These are phyloP conservation scores for Pulveroboletus sp. DNA, from an alignment of 768 basidiomycete species.

Conservation along the genomic window DNA sequence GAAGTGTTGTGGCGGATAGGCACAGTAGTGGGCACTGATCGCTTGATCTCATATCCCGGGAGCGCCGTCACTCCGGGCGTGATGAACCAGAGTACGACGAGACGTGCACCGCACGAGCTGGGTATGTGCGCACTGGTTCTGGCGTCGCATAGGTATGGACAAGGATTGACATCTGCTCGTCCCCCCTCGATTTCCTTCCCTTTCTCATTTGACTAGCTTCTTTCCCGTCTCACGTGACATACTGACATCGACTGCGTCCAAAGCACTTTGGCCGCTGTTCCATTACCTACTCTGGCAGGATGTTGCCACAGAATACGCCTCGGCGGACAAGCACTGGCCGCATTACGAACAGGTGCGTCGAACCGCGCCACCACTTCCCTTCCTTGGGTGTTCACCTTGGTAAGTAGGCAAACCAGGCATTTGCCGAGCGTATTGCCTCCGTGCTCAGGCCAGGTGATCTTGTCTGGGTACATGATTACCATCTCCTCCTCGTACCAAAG, in stretches of 20 bases:
- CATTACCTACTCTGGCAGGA: constrained; percentile 99
- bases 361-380: background rate
- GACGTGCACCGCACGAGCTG: background rate
- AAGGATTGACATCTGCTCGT: background rate
- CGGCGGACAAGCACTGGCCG: constrained; percentile 74
- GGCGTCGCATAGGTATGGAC: background rate
- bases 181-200: background rate
- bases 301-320: constrained; percentile 82
- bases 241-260: constrained; percentile 3
- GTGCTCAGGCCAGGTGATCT: constrained; percentile 87
- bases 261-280: constrained; percentile 96
- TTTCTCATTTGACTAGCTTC: background rate
- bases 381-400: constrained; percentile 4
- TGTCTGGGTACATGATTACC: constrained; percentile 94
- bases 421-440: constrained; percentile 68
- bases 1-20: constrained; percentile 3
- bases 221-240: background rate
- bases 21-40: background rate
- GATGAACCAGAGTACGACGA: background rate
- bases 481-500: constrained; percentile 85
- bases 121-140: background rate
- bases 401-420: constrained; percentile 76
- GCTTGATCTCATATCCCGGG: constrained; percentile 5
- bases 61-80: background rate
- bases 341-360: constrained; percentile 26